A percentile compares a stretch with the other conserved stretches of the same genome.
These are phyloP conservation scores for Claviceps citrina DNA, from an alignment of 2,329 filamentous ascomycete genomes.

Conservation along the genomic window DNA sequence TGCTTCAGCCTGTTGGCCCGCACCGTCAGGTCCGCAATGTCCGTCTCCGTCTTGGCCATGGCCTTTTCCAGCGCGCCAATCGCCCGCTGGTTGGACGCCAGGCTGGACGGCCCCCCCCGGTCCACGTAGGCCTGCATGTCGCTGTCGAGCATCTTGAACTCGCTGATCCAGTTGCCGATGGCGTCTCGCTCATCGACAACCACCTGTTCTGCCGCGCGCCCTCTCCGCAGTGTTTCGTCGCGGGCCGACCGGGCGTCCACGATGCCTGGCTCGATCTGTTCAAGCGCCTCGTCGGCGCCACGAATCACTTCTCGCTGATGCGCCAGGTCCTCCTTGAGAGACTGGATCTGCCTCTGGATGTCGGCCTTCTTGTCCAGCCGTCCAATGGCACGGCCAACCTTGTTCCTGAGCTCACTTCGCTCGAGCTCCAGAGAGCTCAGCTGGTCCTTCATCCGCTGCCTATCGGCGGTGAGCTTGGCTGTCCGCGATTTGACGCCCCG, in stretches of 20 bases:
- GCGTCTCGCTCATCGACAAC: conserved; percentile 55
- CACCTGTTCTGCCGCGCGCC: conserved; percentile 56
- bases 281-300: conserved; percentile 55
- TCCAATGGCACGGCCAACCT: conserved; percentile 52
- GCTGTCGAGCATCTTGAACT: conserved; percentile 58
- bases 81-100: conserved; percentile 53
- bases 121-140: conserved; percentile 71
- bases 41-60: conserved; percentile 49
- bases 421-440: conserved; percentile 62
- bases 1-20: conserved; percentile 65
- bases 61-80: conserved; percentile 52
- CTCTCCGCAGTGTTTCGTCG: conserved; percentile 59
- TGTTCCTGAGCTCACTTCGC: conserved; percentile 57
- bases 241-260: conserved; percentile 59
- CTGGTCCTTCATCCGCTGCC: conserved; percentile 53
- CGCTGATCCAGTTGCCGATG: conserved; percentile 58
- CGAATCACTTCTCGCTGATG: conserved; percentile 57
- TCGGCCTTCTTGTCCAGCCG: conserved; percentile 70
- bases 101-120: conserved; percentile 55
- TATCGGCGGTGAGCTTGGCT: conserved; percentile 50
- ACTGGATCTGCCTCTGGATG: conserved; percentile 55
- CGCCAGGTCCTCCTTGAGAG: conserved; percentile 50
- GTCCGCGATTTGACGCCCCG: conserved; percentile 48
- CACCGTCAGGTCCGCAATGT: conserved; percentile 50
- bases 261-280: conserved; percentile 59